Evolutionary conservation across 2,329 filamentous ascomycete species (phyloP), one percentile per base, ranked within the genome.

Genomic region (Sclerotinia spermophila): DNA sequence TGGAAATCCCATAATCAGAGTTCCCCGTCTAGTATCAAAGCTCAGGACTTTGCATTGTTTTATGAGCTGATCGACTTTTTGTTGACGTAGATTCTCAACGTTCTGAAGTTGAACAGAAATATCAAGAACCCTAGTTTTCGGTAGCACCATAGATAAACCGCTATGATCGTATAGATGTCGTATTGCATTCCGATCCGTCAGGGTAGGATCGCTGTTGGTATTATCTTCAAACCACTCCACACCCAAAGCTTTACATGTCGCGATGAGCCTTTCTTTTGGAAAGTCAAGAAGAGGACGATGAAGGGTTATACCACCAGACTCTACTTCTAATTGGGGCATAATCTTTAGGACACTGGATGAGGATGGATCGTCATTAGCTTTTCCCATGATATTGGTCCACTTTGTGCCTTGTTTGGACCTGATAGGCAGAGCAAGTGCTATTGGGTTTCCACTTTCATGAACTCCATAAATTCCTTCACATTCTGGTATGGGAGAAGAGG

Each of bases 111-210:
- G 84, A 24, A 82, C 78, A 1, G 90, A 84, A 66, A 96, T 81
- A 0, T 82, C 80, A 2, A 95, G 80, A 7, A 97, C 84, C 0
- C 87, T 83, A 0, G 85, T 82, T 69, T 89, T 88, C 72, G 87
- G 87, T 3, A 98, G 81, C 0, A 94, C 93, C 15, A 79, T 79
- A 0, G 96, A 95, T 5, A 98, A 82, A 3, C 79, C 77, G 71
- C 89, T 81, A 6, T 85, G 81, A 38, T 83, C 81, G 30, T 87
- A 84, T 58, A 97, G 79, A 78, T 91, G 82, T 44, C 95, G 88
- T 51, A 97, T 84, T 0, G 95, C 89, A 77, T 99, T 99, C 51
- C 96, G 87, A 59, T 85, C 81, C 0, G 96, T 97, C 71, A 96
- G 81, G 0, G 90, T 93, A 13, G 84, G 85, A 76, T 97, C 91